Evolutionary conservation across 257 asterid genomes (phyloP).

Genomic region (Solanum corneliomulleri): DNA sequence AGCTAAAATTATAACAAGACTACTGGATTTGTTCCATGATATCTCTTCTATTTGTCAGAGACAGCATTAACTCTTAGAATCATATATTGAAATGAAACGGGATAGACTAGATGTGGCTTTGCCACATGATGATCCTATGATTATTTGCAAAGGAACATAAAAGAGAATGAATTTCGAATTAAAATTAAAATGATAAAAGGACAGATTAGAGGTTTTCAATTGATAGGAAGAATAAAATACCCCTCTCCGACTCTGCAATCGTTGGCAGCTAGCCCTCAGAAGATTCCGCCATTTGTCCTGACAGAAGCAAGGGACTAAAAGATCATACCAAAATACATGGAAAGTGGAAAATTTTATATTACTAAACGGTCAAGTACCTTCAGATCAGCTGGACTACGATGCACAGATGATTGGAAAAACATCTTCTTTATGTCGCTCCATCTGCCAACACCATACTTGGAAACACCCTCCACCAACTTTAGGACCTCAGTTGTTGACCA

Average conservation of each 20-base stretch:
- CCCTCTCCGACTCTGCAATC: not conserved
- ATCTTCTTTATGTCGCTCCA: constrained; percentile 3
- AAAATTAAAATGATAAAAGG: not conserved
- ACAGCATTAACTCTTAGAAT: not conserved
- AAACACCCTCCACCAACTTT: constrained; percentile 9
- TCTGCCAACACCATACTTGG: constrained; percentile 7
- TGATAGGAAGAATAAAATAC: not conserved
- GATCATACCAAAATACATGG: not conserved
- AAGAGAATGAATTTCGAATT: not conserved
- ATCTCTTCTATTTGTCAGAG: not conserved
- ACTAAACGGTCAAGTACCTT: not conserved
- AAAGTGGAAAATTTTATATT: not conserved
- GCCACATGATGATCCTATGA: not conserved
- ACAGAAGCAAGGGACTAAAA: not conserved
- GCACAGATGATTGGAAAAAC: not conserved
- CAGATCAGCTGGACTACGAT: not conserved
- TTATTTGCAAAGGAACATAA: not conserved
- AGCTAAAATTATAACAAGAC: not conserved
- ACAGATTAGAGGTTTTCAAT: not conserved
- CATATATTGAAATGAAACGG: not conserved
- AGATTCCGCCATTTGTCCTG: constrained; percentile 15
- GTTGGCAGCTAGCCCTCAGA: not conserved
- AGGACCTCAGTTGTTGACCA: constrained; percentile 5
- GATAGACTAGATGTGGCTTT: not conserved
- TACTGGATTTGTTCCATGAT: not conserved